Evolutionary conservation across 1,139 yeast genomes (phyloP), one percentile per base, ranked within the genome.

Genomic region (Candida labiduridarum): DNA sequence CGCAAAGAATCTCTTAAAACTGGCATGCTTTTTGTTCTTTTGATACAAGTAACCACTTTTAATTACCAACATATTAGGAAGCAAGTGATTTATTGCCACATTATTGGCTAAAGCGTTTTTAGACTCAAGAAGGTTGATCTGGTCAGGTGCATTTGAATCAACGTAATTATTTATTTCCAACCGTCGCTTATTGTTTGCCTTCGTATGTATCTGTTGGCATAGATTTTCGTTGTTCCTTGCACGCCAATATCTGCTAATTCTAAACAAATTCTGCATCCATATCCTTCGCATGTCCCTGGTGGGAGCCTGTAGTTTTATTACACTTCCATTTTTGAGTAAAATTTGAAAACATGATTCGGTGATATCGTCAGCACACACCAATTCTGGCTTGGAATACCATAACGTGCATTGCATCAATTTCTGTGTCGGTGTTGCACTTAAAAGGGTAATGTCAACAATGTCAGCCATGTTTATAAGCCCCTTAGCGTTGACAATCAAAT

Each of bases 11-110:
- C 80, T 80, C 45, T 69, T 72, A 65, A 89, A 90, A 35, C 82
- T 74, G 0, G 89, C 68, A 62, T 87, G 92, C 61, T 84, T 87
- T 53, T 80, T 82, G 4, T 83, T 77, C 60, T 90, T 90, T 56
- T 83, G 84, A 61, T 79, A 89, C 39, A 91, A 64, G 39, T 74
- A 66, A 0, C 97, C 97, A 55, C 82, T 79, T 36, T 44, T 40
- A 22, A 52, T 29, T 9, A 52, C 45, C 41, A 44, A 36, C 9
- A 40, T 30, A 25, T 41, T 35, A 3, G 49, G 49, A 22, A 34
- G 41, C 10, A 47, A 41, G 8, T 44, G 40, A 15, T 14, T 22
- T 15, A 42, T 15, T n/a, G 25, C 30, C 25, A 29, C 14, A 36
- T 10, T 45, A 31, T 41, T 43, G 1, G 53, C 50, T 8, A 33